These are phyloP conservation scores for Pelargonium cotyledonis DNA, from an alignment of 441 rosid genomes.

Conservation along the genomic window DNA sequence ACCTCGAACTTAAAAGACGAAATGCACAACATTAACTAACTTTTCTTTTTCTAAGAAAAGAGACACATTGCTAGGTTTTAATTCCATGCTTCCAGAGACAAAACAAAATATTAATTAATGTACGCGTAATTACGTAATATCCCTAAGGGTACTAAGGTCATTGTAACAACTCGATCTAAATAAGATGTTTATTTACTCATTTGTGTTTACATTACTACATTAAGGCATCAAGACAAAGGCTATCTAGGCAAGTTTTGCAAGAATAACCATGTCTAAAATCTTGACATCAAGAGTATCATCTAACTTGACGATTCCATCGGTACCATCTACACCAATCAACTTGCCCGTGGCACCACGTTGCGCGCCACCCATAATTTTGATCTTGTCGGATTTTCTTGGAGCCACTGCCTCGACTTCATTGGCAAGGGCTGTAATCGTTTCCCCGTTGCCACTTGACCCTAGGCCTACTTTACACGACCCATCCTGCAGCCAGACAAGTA, in stretches of 20 bases:
- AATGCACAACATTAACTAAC: too few relatives aligned
- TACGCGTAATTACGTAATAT: too few relatives aligned
- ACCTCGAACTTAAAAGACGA: too few relatives aligned
- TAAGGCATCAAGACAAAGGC: too few relatives aligned
- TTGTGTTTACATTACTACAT: too few relatives aligned
- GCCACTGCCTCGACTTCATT: conserved; percentile 58
- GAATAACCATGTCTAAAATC: conserved; percentile 71
- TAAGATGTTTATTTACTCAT: too few relatives aligned
- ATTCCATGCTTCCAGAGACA: too few relatives aligned
- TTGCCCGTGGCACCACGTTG: conserved; percentile 78
- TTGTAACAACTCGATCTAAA: too few relatives aligned
- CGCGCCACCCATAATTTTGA: conserved; percentile 80
- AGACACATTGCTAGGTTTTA: too few relatives aligned
- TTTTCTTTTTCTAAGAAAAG: too few relatives aligned
- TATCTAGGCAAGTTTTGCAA: conserved; percentile 52
- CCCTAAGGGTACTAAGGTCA: too few relatives aligned
- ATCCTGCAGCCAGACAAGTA: conserved; percentile 40
- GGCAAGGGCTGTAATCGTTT: conserved; percentile 37
- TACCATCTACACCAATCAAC: conserved; percentile 87
- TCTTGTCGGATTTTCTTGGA: conserved; percentile 79
- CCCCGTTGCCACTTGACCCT: conserved; percentile 62
- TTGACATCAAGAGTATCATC: conserved; percentile 85
- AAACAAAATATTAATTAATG: too few relatives aligned
- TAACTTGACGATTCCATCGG: conserved; percentile 81
- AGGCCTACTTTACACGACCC: conserved; percentile 74